These are phyloP conservation scores for Candida sp. DNA, from an alignment of 1,139 yeast species.

Conservation along the genomic window DNA sequence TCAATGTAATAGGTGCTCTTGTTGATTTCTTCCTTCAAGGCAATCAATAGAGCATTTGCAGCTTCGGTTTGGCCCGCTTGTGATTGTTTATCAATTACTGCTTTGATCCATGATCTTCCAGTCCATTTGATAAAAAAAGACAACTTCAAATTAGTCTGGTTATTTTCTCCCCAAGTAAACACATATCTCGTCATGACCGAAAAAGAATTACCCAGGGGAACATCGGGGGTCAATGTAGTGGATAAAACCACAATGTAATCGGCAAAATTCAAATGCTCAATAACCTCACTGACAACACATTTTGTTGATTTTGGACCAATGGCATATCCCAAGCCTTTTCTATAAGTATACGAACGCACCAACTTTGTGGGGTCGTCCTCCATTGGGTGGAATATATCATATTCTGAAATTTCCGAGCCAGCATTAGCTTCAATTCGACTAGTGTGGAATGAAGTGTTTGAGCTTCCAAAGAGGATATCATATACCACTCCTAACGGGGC, in stretches of 20 bases:
- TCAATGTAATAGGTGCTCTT: conserved; percentile 18
- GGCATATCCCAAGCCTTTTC: conserved; percentile 47
- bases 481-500: conserved; percentile 52
- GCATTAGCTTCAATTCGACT: conserved; percentile 41
- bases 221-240: conserved; percentile 51
- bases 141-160: conserved; percentile 37
- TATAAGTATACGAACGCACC: conserved; percentile 39
- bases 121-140: conserved; percentile 52
- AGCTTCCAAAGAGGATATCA: conserved; percentile 44
- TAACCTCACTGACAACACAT: conserved; percentile 45
- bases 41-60: conserved; percentile 27
- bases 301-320: conserved; percentile 58
- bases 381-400: conserved; percentile 32
- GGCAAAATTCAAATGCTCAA: conserved; percentile 39
- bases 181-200: conserved; percentile 48
- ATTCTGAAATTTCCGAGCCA: conserved; percentile 44
- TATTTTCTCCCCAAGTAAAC: conserved; percentile 44
- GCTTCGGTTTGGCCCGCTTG: conserved; percentile 44
- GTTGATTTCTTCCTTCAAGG: conserved; percentile 27
- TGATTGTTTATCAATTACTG: conserved; percentile 51
- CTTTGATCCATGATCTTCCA: conserved; percentile 55
- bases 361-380: conserved; percentile 28
- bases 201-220: conserved; percentile 57
- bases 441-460: conserved; percentile 36
- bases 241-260: conserved; percentile 34